Evolutionary conservation across 805 yeast genomes (phyloP), one percentile per base, ranked within the genome.

Genomic region (Candida silvatica): DNA sequence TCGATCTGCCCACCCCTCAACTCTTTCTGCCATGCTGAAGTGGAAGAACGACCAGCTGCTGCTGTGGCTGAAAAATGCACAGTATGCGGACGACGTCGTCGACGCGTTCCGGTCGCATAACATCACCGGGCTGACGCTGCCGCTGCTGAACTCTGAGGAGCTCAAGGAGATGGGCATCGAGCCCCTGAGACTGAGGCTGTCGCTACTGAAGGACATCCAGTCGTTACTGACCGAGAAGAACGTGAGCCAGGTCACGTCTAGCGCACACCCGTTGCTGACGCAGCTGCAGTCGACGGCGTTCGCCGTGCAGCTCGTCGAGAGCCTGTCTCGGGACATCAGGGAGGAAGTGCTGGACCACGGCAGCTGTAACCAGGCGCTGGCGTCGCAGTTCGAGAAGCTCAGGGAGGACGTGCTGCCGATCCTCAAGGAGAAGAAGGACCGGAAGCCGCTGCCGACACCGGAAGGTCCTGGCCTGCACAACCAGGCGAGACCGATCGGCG

Each of bases 81-180:
- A 42, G 7, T 52, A 48, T 33, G 23, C 45, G 2, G 47, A 44
- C 28, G 50, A 46, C 8, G 42, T 54, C 6, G 37, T 56, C 17
- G 56, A 45, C 17, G 32, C 40, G 19, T 77, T 80, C 49, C 58
- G 65, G 18, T 66, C 64, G 3, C 72, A 84, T 55, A 77, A 77
- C 45, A 72, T 84, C 34, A 75, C 80, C 3, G 95, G 95, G 2
- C 72, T 80, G 20, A 66, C 82, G 4, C 59, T 90, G 34, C 76
- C 84, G 2, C 77, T 74, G 41, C 61, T 88, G 33, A 74, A 75
- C 22, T 72, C 82, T 9, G 74, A 70, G 6, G 92, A 86, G 50
- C 69, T 88, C 29, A 63, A 66, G 40, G 95, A 87, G 35, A 59
- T 90, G 49, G 94, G 88, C 2, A 67, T 82, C 1, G 37, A 41